Base-by-base conservation (phyloP, 129 eudicot species). In the Lonicera japonica region DNA sequence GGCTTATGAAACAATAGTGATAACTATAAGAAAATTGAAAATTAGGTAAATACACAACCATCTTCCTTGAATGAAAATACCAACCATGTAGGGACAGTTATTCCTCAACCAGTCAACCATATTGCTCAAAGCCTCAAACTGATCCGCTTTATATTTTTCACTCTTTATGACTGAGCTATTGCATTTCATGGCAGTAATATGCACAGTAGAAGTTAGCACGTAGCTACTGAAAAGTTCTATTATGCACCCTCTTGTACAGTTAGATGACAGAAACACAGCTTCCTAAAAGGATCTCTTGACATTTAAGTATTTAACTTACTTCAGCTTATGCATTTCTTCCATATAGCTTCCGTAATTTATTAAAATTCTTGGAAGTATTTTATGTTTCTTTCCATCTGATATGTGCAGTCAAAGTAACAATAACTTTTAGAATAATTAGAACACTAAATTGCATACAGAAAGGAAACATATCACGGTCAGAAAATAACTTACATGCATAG, bases 401-500 rank as follows among this genome's bases (percentile, higher is more conserved):
- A 43, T 1, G 10, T 38, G 13, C 50, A 4, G 5, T 43, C 2
- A 10, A 43, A 8, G 50, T 43, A 1, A 43, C 13, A 43, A 1
- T 11, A 43, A 10, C 50, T 43, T 43, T 43, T 3, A 1, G 16
- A 43, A 43, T 43, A 43, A 10, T 8, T 43, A 43, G 1, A 8
- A 8, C 50, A 14, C 16, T 43, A 1, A 14, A 43, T 43, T 43
- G 13, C 1, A 3, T 43, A 14, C 5, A 64, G 64, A 64, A 36
- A 21, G 48, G 24, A 59, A 56, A 48, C 53, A 52, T 71, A 25
- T n/a, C 46, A 70, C 48, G 3, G 45, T 25, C 17, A 41, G 23
- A 45, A 66, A 52, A 48, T 59, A 40, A 56, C 96, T 92, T 71
- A 92, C 99, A 76, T 92, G 99, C 99, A 92, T 92, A 16, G 99